phyloP scores from a whole-genome alignment of 2,329 filamentous ascomycete genomes.

The Arthrobotrys entomopaga region DNA sequence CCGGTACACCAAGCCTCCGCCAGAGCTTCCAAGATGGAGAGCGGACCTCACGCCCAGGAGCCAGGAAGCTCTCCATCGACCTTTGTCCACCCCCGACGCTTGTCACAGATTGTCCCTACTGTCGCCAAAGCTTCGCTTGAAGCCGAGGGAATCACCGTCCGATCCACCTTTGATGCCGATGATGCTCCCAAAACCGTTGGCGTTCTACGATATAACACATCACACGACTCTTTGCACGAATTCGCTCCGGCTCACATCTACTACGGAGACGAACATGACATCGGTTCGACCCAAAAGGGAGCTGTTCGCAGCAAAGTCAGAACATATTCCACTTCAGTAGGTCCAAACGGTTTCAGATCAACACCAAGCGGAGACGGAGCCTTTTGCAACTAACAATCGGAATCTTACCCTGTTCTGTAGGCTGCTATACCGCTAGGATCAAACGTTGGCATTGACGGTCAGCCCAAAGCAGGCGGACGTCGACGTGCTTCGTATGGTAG shows the following conservation, averaged over 20 bases:
- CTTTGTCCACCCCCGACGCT: slow-evolving; percentile 37
- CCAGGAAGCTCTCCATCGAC: slow-evolving; percentile 50
- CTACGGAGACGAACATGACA: slow-evolving; percentile 51
- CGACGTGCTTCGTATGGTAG: slow-evolving; percentile 61
- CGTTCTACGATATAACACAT: slow-evolving; percentile 53
- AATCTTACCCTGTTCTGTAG: slow-evolving; percentile 14
- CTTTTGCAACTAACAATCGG: too few relatives aligned
- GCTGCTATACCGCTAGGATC: slow-evolving; percentile 44
- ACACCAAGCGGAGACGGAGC: not conserved
- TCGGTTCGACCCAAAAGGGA: slow-evolving; percentile 43
- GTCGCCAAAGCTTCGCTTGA: slow-evolving; percentile 45
- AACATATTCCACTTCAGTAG: slow-evolving; percentile 53
- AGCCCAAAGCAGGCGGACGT: slow-evolving; percentile 44
- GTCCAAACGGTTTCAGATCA: slow-evolving; percentile 15
- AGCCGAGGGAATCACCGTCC: slow-evolving; percentile 41
- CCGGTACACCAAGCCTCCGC: too few relatives aligned
- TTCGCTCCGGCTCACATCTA: slow-evolving; percentile 54
- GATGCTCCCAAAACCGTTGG: slow-evolving; percentile 37
- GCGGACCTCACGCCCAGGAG: slow-evolving; percentile 47
- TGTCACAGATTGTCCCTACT: slow-evolving; percentile 48
- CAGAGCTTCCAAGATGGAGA: slow-evolving; percentile 39
- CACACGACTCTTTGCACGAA: slow-evolving; percentile 51
- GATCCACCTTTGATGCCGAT: slow-evolving; percentile 28
- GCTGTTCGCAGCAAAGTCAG: slow-evolving; percentile 48
- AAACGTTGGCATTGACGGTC: slow-evolving; percentile 34